These are phyloP conservation scores for Aspergillus heteromorphus DNA, from an alignment of 495 filamentous ascomycete genomes.

Conservation along the genomic window DNA sequence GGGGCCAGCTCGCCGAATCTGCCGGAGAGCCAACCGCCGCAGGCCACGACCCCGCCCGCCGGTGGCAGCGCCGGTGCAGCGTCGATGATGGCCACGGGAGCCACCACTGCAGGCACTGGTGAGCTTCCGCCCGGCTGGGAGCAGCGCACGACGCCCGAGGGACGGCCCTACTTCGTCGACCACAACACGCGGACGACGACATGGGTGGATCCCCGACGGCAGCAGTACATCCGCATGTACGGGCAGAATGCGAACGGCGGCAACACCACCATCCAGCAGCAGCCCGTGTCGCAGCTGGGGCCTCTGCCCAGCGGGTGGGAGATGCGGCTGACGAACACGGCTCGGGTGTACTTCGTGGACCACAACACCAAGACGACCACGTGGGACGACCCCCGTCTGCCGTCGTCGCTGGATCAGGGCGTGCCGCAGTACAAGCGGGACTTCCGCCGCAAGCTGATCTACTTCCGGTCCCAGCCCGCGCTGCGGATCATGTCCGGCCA, in stretches of 20 bases:
- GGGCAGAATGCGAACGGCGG: slow-evolving; percentile 69
- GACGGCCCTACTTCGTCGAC: slow-evolving; percentile 95
- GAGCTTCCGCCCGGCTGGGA: slow-evolving; percentile 97
- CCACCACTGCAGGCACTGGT: slow-evolving; percentile 89
- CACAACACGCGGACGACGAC: slow-evolving; percentile 98
- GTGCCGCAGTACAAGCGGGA: slow-evolving; percentile 99
- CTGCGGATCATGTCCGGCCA: slow-evolving; percentile 92
- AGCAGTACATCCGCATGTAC: slow-evolving; percentile 98
- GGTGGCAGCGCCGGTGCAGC: slow-evolving; percentile 50
- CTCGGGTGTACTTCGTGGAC: slow-evolving; percentile 96
- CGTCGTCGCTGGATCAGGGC: slow-evolving; percentile 95
- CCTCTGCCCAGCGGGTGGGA: slow-evolving; percentile 97
- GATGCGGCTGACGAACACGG: slow-evolving; percentile 98
- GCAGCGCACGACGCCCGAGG: slow-evolving; percentile 90
- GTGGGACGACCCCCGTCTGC: slow-evolving; percentile 96
- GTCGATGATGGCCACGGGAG: slow-evolving; percentile 90
- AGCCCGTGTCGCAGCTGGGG: slow-evolving; percentile 96
- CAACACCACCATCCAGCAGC: slow-evolving; percentile 85
- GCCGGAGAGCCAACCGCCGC: slow-evolving; percentile 54
- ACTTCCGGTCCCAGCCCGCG: slow-evolving; percentile 97
- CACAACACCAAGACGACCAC: slow-evolving; percentile 99
- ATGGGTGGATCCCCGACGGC: slow-evolving; percentile 97
- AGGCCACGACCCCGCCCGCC: slow-evolving; percentile 43
- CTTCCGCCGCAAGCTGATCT: slow-evolving; percentile 95
- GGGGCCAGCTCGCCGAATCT: slow-evolving; percentile 86